Base-by-base conservation (phyloP, 2,329 filamentous ascomycete genomes). In the Neofusicoccum laricinum region DNA sequence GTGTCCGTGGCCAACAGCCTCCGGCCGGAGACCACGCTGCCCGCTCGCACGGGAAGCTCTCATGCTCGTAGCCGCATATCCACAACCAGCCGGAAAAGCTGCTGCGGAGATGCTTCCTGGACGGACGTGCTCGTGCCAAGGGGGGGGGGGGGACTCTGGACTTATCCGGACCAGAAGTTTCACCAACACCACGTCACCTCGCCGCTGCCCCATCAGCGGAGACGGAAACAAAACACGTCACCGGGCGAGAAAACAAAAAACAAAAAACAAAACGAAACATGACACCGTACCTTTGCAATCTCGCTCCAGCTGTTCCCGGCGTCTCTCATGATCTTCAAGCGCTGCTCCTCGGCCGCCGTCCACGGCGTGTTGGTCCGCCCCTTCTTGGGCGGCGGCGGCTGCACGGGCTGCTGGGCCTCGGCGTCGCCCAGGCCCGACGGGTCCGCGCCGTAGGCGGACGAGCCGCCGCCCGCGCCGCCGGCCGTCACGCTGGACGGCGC, bases 321-420 rank as follows among this genome's bases (percentile, higher is more conserved):
- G 77, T 98, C 95, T 72, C 95, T 86, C 92, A 99, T 96, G 69
- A 90, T 88, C 83, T 98, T 98, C 70, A 99, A 81, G 50, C 93
- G 85, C 75, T 94, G 87, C 78, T 99, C 95, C 77, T 99, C 95
- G 38, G 91, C 91, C 2, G 94, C 92, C 1, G 93, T 97, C 95
- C 95, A 99, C 0, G 95, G 95, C 2, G 95, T 99, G 75, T 99
- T 99, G n/a, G 95, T 98, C 66, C 95, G 86, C 72, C 92, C 95
- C 82, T 97, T 97, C 82, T 98, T 99, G 53, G 86, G 82, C 6
- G 83, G 73, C 64, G 70, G 77, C 68, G 76, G 65, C 30, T 53
- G 64, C 15, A 64, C 61, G 2, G 61, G 48, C 62, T 57, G 50
- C 21, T 59, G 49, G n/a, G 40, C 38, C 62, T 59, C 51, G 34